Evolutionary conservation across 225 moss, liverwort and hornwort genomes (phyloP), one percentile per base, ranked within the genome.

Genomic region (Polytrichum commune): DNA sequence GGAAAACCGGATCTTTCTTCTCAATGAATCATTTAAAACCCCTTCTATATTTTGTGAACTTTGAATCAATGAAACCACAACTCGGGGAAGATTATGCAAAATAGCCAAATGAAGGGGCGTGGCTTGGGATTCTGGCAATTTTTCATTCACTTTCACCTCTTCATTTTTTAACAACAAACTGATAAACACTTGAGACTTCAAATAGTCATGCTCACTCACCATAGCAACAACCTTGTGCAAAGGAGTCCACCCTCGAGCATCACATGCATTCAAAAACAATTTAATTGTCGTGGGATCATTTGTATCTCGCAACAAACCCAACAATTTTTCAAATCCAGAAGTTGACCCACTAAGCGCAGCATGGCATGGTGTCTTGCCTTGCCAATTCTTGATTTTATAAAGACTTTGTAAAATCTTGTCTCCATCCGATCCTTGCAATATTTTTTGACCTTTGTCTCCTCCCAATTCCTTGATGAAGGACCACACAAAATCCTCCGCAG

Each of bases 71-170:
- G 0, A 60, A 0, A 2, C 0, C 22, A 25, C 60, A 61, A 25
- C 19, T 6, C 0, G 3, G 25, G 16, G 22, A 30, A 61, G n/a
- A n/a, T 61, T 61, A 10, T 61, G 19, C 19, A 61, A 61, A n/a
- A 61, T 25, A n/a, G 60, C 60, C 60, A 61, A 61, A 61, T 61
- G 60, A n/a, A 61, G 60, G 60, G 60, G 22, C 3, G 60, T 61
- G 60, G 9, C 19, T 0, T 60, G 0, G 20, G n/a, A n/a, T 3
- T 3, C n/a, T 8, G 3, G 16, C 4, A 61, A 4, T 25, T 13
- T 8, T 25, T 1, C 60, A 5, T 61, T 19, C 60, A 61, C 0
- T 3, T 19, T 19, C 19, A 18, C 4, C 2, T 6, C 6, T 6
- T n/a, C 22, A 18, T n/a, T 0, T 6, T 13, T 3, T 61, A 61